Base-by-base conservation (phyloP, 1,139 yeast genomes). In the Sporopachydermia cereana region DNA sequence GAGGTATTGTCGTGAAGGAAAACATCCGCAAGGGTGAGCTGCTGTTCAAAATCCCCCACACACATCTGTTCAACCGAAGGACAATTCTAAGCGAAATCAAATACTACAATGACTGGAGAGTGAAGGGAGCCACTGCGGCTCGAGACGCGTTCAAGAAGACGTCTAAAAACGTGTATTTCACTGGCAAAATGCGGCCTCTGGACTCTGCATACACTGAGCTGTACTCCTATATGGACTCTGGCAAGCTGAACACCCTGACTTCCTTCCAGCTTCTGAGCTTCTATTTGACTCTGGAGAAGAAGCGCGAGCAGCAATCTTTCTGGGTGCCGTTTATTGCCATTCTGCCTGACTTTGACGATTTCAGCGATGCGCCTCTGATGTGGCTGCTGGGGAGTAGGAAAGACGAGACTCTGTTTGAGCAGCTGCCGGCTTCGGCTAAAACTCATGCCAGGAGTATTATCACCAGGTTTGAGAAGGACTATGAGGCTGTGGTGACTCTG, bases 241-340 rank as follows among this genome's bases (percentile, higher is more conserved):
- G 60, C 1, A 63, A 67, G 21, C 50, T 74, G 18, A 47, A 62
- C 2, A 54, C 54, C 7, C 53, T 74, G 41, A 58, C 71, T 7
- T 69, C 77, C 9, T 72, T 72, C 53, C 80, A 73, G 55, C 54
- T 78, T 34, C 49, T 78, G 5, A 57, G 72, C 0, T 50, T 77
- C 30, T 79, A 66, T 54, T 52, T 79, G 12, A 57, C 71, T 9
- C 61, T 75, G 16, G 85, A 79, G 53, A 57, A 58, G 46, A 55
- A 57, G 22, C 54, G 78, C 41, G 51, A 51, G 0, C 36, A 44
- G 0, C 45, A 50, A 2, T 77, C 85, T 1, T 79, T 69, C 55
- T 82, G 89, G 89, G 55, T 61, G 43, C 86, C 85, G 0, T 80
- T 81, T 52, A 59, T 81, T 27, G 67, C 72, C 39, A 71, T 76